Evolutionary conservation across 2,329 filamentous ascomycete genomes (phyloP).

Genomic region (Sclerotinia borealis): DNA sequence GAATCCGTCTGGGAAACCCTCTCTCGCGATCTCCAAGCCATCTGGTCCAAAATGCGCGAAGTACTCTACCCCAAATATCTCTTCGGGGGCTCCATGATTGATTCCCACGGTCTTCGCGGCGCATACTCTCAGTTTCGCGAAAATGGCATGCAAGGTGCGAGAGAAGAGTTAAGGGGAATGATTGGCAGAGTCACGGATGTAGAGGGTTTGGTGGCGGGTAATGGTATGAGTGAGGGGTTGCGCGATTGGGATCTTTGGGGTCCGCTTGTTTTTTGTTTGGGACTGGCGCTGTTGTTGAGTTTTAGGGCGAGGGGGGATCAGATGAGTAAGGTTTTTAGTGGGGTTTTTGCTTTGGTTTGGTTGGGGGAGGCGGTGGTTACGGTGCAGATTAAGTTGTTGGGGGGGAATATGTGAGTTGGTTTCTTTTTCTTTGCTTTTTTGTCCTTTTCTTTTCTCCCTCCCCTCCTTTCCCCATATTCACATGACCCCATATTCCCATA

Average conservation of each 20-base stretch:
- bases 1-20: constrained; percentile 98
- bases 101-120: constrained; percentile 50
- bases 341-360: constrained; percentile 96
- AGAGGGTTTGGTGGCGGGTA: constrained; percentile 52
- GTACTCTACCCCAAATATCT: constrained; percentile 95
- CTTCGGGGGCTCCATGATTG: constrained; percentile 63
- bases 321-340: constrained; percentile 84
- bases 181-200: constrained; percentile 58
- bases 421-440: background rate
- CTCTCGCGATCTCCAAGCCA: constrained; percentile 80
- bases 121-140: constrained; percentile 57
- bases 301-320: constrained; percentile 74
- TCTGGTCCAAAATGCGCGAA: constrained; percentile 98
- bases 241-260: constrained; percentile 99
- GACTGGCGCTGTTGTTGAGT: constrained; percentile 82
- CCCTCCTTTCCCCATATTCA: background rate
- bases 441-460: too few relatives aligned
- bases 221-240: constrained; percentile 76
- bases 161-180: constrained; percentile 56
- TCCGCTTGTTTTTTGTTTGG: constrained; percentile 85
- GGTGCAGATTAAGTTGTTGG: constrained; percentile 93
- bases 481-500: background rate
- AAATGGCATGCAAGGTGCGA: constrained; percentile 51
- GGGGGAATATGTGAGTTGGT: constrained; percentile 90
- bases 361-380: constrained; percentile 94